Evolutionary conservation across 1,284 basidiomycete genomes (phyloP), one percentile per base, ranked within the genome.

Genomic region (Trichosporon inkin): DNA sequence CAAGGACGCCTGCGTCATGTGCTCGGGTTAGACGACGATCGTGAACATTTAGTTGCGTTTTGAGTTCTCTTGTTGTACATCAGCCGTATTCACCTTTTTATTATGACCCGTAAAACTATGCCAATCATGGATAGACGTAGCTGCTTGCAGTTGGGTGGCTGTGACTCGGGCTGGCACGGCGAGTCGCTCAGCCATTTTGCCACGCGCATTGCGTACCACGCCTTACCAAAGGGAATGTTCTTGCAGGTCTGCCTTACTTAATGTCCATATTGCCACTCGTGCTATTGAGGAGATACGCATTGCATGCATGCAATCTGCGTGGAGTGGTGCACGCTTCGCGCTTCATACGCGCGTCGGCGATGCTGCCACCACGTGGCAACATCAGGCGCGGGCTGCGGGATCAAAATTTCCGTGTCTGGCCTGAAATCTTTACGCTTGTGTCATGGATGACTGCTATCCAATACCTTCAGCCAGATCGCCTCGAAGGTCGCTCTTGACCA

Each of bases 1-100:
- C 76, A 80, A 79, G 71, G 78, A 80, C 47, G 74, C 73, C 53
- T 79, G 78, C 64, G 55, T 77, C 64, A 78, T 78, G 76, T 79
- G 78, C 68, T 77, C 75, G 56, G 77, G 76, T 67, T 79, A 73
- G 44, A 49, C 44, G 44, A 11, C 28, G 44, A 49, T 49, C 16
- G 13, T 24, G 61, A 61, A 16, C n/a, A 41, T 24, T 39, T 28
- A n/a, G 44, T 28, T 32, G 44, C 24, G 44, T 49, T 28, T 32
- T 39, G 28, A 40, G 44, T 49, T 49, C 28, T n/a, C 8, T 49
- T 49, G 44, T 49, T 49, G 44, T 49, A 49, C 24, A 49, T 49
- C 44, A 49, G 22, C 24, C 28, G 24, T 44, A 44, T 22, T 28
- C 28, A 49, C 17, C 28, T 28, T 49, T 24, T 32, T 32, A 32